phyloP scores from a whole-genome alignment of 768 basidiomycete species.

The Tulasnella calospora region DNA sequence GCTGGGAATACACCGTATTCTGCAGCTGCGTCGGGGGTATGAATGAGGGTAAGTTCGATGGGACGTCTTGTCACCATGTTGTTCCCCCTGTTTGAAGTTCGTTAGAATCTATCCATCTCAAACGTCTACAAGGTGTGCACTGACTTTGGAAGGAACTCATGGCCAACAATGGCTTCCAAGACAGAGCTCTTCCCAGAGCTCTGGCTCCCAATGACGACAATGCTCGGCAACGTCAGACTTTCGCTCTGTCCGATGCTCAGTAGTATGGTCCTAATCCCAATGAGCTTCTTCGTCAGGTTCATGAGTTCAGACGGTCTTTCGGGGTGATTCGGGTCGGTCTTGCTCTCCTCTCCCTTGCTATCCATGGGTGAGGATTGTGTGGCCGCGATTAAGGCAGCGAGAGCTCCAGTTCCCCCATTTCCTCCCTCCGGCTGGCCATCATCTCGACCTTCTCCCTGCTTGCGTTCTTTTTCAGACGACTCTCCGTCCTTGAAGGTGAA shows the following conservation, averaged over 20 bases:
- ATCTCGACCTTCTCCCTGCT: not conserved
- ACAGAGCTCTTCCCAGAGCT: constrained; percentile 98
- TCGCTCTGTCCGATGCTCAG: constrained; percentile 95
- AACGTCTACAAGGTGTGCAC: constrained; percentile 35
- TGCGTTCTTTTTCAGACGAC: not conserved
- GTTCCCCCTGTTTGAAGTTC: constrained; percentile 61
- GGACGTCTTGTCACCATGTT: constrained; percentile 99
- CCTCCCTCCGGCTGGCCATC: constrained; percentile 22
- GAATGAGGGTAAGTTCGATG: constrained; percentile 94
- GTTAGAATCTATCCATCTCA: constrained; percentile 18
- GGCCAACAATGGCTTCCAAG: constrained; percentile 93
- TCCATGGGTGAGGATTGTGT: constrained; percentile 74
- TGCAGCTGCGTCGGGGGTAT: constrained; percentile 52
- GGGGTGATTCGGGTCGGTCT: constrained; percentile 24
- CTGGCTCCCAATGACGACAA: constrained; percentile 97
- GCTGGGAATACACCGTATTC: constrained; percentile 96
- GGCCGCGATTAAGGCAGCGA: constrained; percentile 72
- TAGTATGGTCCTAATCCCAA: constrained; percentile 93
- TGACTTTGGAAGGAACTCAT: constrained; percentile 96
- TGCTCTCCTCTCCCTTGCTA: constrained; percentile 41
- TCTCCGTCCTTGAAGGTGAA: constrained; percentile 8
- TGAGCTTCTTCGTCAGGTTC: constrained; percentile 89
- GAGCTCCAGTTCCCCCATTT: constrained; percentile 42
- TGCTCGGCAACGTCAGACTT: constrained; percentile 88
- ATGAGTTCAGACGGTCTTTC: constrained; percentile 75